Evolutionary conservation across 805 yeast species (phyloP).

Genomic region (Pichia deserticola): DNA sequence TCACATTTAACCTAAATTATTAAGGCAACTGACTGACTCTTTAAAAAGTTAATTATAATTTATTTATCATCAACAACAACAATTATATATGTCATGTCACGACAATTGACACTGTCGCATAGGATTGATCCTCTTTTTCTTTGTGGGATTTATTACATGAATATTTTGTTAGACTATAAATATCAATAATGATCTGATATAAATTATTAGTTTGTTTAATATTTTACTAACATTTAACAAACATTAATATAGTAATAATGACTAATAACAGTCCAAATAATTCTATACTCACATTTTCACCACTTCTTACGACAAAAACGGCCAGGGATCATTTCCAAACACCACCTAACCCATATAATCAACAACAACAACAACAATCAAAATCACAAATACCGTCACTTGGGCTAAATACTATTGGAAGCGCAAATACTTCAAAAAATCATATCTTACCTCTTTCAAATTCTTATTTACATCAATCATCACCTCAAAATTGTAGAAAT

Average conservation of each 20-base stretch:
- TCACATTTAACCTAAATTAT: not conserved
- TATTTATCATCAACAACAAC: too few relatives aligned
- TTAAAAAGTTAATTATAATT: too few relatives aligned
- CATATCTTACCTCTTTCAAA: constrained; percentile 7
- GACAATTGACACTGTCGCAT: not conserved
- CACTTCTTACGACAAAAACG: constrained; percentile 38
- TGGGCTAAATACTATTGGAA: not conserved
- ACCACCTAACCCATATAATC: constrained; percentile 23
- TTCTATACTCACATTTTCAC: constrained; percentile 69
- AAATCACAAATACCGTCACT: constrained; percentile 11
- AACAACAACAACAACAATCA: not conserved
- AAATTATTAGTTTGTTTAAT: not conserved
- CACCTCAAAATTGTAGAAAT: constrained; percentile 7
- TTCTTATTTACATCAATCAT: constrained; percentile 12
- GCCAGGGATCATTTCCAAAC: constrained; percentile 30
- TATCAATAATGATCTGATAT: not conserved
- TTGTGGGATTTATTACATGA: not conserved
- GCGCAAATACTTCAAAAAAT: constrained; percentile 8
- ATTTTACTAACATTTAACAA: too few relatives aligned
- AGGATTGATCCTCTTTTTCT: too few relatives aligned
- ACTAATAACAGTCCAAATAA: constrained; percentile 45
- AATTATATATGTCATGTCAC: not conserved
- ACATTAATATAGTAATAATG: constrained; percentile 9
- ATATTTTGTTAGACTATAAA: too few relatives aligned
- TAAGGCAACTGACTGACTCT: too few relatives aligned